Evolutionary conservation across 2,329 filamentous ascomycete species (phyloP).

Genomic region (Penicillium palitans): DNA sequence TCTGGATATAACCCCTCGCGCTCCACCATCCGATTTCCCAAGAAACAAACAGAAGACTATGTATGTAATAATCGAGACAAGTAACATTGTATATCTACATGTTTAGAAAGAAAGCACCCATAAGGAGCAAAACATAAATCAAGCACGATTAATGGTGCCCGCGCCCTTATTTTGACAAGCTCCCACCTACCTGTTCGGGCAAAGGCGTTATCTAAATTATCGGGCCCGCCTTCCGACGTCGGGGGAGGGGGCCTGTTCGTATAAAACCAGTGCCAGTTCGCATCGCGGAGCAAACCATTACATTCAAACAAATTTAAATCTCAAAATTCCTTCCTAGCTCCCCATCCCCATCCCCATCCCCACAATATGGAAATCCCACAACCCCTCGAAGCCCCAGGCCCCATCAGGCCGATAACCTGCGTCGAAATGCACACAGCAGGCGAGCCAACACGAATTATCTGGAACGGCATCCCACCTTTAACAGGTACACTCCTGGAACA

Average conservation of each 20-base stretch:
- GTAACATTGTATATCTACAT: too few species aligned
- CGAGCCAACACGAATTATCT: slow-evolving; percentile 52
- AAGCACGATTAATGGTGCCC: background rate
- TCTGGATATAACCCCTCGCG: background rate
- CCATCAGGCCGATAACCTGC: slow-evolving; percentile 28
- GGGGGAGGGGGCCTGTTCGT: background rate
- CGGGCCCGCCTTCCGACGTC: background rate
- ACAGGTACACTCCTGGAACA: slow-evolving; percentile 45
- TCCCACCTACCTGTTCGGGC: background rate
- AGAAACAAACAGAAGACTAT: background rate
- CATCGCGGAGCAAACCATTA: background rate
- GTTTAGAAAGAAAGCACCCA: background rate
- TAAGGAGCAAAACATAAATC: background rate
- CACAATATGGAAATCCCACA: background rate
- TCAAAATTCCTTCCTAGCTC: background rate
- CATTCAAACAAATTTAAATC: background rate
- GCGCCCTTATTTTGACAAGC: background rate
- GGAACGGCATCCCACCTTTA: slow-evolving; percentile 42
- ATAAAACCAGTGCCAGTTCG: background rate
- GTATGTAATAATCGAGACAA: background rate
- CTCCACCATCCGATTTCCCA: background rate
- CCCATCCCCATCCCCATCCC: background rate
- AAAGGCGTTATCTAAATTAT: background rate
- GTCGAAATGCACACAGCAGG: slow-evolving; percentile 53
- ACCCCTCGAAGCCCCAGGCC: slow-evolving; percentile 2